Evolutionary conservation across 2,329 filamentous ascomycete species (phyloP), one percentile per base, ranked within the genome.

Genomic region (Mycosphaerella sp.): DNA sequence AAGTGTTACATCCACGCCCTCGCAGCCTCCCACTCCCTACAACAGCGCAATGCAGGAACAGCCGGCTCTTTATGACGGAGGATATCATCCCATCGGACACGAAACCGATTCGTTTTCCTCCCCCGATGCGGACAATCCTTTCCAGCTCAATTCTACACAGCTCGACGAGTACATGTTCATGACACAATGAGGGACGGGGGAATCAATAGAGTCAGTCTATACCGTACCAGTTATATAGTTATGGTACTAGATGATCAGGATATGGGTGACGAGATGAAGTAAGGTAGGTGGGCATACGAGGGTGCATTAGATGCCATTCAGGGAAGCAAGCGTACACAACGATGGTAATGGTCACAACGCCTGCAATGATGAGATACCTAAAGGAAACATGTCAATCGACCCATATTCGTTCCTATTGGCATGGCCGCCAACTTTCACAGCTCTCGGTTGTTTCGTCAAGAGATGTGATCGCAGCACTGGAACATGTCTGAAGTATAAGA

Each of bases 81-180:
- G 54, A 14, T 61, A 62, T 41, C 50, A 57, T 50, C 48, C 55
- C 11, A 55, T 61, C 34, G 41, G 48, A 36, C 31, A 54, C 38
- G 54, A 62, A 9, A 41, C 38, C 29, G 60, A 60, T 12, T 39
- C 58, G 2, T 62, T 60, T 26, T 52, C 57, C 11, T 52, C 57
- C 11, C 21, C 21, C 11, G 59, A 60, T 48, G 56, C 59, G 4
- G 60, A 61, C 26, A 57, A 59, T 53, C 57, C 57, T n/a, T 61
- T 61, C 38, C 59, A 61, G 49, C 45, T 61, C 29, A 55, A 51
- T 39, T 40, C 51, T 17, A 49, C 46, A 36, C 57, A 59, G 43
- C 51, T 62, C 31, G 42, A 53, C 12, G 59, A 62, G 6, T 62
- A 60, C 52, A 56, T 57, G 52, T 61, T 59, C 45, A 58, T 60